These are phyloP conservation scores for Yamadazyma nakazawae DNA, from an alignment of 805 yeast species.

Conservation along the genomic window DNA sequence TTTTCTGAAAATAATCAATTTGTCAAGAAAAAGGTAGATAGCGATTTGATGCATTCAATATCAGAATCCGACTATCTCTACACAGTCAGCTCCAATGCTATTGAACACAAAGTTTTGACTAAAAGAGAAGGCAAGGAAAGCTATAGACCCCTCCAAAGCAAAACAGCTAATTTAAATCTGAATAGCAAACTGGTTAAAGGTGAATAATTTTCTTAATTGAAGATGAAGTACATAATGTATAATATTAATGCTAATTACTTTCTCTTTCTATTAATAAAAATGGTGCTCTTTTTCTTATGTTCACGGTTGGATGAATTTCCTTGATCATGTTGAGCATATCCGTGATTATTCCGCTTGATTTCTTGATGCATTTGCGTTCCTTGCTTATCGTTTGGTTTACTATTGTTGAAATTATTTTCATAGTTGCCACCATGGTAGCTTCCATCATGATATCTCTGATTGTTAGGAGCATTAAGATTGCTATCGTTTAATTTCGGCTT, in stretches of 20 bases:
- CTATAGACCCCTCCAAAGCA: not conserved
- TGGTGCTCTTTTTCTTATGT: conserved; percentile 1
- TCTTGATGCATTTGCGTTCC: not conserved
- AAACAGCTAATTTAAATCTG: not conserved
- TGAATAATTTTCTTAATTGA: conserved; percentile 1
- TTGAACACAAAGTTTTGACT: conserved; percentile 11
- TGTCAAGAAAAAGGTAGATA: not conserved
- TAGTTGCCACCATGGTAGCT: too few species aligned
- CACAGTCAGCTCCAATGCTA: conserved; percentile 13
- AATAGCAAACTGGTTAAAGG: conserved; percentile 10
- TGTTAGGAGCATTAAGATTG: not conserved
- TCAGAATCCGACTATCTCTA: conserved; percentile 12
- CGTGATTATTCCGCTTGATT: too few species aligned
- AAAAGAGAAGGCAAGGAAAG: not conserved
- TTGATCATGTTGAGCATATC: too few species aligned
- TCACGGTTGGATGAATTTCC: not conserved
- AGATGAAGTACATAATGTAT: not conserved
- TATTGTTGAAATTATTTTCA: too few species aligned
- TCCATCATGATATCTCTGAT: too few species aligned
- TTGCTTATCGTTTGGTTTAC: too few species aligned
- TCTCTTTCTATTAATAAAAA: conserved; percentile 7
- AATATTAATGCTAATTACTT: conserved; percentile 1
- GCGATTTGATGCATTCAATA: not conserved
- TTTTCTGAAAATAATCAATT: not conserved
- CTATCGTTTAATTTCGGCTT: not conserved